Evolutionary conservation across 2,329 filamentous ascomycete genomes (phyloP).

Genomic region (Fusarium sp.): DNA sequence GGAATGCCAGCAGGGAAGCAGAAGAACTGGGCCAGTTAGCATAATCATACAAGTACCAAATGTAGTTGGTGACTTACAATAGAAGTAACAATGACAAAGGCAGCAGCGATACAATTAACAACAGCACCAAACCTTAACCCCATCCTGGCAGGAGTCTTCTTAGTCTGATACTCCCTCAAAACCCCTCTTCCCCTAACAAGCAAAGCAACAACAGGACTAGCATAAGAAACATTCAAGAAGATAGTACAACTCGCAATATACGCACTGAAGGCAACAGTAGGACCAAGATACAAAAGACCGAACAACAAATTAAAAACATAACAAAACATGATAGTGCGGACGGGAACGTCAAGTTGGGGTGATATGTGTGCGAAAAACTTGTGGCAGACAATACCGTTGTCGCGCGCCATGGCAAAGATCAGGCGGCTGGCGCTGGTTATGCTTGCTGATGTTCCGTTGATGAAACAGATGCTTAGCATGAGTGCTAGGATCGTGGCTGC

Average conservation of each 20-base stretch:
- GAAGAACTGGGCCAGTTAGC: conserved; percentile 4
- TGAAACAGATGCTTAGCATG: conserved; percentile 56
- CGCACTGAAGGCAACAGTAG: conserved; percentile 32
- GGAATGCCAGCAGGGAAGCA: conserved; percentile 11
- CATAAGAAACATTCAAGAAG: conserved; percentile 34
- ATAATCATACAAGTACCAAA: too few species aligned
- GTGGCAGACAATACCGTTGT: conserved; percentile 31
- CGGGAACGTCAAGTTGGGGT: conserved; percentile 21
- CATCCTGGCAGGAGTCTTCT: conserved; percentile 12
- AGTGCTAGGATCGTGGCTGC: conserved; percentile 53
- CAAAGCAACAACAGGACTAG: conserved; percentile 26
- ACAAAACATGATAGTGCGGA: conserved; percentile 22
- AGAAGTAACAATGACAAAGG: conserved; percentile 7
- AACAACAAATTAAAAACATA: conserved; percentile 34
- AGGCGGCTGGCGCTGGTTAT: conserved; percentile 57
- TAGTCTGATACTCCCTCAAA: conserved; percentile 6
- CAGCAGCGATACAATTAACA: neutral
- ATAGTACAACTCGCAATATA: conserved; percentile 37
- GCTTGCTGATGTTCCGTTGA: conserved; percentile 55
- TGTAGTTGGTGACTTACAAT: neutral
- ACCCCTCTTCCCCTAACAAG: conserved; percentile 11
- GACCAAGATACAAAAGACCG: conserved; percentile 32
- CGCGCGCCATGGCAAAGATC: conserved; percentile 50
- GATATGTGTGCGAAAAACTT: conserved; percentile 25
- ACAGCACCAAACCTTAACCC: neutral